phyloP scores from a whole-genome alignment of 345 rosid species.

The Raphanus raphanistrum region DNA sequence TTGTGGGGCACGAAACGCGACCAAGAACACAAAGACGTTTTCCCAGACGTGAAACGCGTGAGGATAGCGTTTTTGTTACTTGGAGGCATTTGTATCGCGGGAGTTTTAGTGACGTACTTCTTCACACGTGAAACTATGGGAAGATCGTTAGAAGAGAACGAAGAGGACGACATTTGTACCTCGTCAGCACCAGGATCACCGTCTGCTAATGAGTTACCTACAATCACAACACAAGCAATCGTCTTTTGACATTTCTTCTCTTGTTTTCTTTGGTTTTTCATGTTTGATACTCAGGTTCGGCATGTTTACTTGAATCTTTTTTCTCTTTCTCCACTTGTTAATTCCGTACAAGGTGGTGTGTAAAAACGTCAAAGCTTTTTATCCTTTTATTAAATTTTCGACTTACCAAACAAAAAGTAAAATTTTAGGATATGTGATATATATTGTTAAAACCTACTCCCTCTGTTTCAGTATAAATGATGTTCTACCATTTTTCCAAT shows the following conservation, averaged over 20 bases:
- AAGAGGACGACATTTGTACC: slow-evolving; percentile 24
- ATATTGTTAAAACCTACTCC: neutral
- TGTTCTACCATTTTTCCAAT: too few species aligned
- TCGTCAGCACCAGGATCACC: neutral
- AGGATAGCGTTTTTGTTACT: slow-evolving; percentile 43
- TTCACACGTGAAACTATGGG: slow-evolving; percentile 68
- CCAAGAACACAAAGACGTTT: neutral
- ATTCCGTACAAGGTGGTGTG: neutral
- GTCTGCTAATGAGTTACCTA: slow-evolving; percentile 19
- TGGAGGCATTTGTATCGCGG: slow-evolving; percentile 59
- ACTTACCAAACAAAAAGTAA: neutral
- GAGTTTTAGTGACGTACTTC: slow-evolving; percentile 49
- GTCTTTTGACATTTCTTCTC: neutral
- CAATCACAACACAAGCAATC: neutral
- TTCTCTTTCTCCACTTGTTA: neutral
- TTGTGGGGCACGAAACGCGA: slow-evolving; percentile 46
- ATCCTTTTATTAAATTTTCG: neutral
- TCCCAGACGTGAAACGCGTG: slow-evolving; percentile 32
- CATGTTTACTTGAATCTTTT: slow-evolving; percentile 3
- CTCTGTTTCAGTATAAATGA: too few species aligned
- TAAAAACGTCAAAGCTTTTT: neutral
- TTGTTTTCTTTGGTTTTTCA: neutral
- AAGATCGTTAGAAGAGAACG: slow-evolving; percentile 70
- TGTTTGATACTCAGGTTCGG: slow-evolving; percentile 15
- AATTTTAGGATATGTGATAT: neutral